A percentile compares a stretch with the other conserved stretches of the same genome.
phyloP scores from a whole-genome alignment of 164 flowering plant genomes.

The Dillenia turbinata region DNA sequence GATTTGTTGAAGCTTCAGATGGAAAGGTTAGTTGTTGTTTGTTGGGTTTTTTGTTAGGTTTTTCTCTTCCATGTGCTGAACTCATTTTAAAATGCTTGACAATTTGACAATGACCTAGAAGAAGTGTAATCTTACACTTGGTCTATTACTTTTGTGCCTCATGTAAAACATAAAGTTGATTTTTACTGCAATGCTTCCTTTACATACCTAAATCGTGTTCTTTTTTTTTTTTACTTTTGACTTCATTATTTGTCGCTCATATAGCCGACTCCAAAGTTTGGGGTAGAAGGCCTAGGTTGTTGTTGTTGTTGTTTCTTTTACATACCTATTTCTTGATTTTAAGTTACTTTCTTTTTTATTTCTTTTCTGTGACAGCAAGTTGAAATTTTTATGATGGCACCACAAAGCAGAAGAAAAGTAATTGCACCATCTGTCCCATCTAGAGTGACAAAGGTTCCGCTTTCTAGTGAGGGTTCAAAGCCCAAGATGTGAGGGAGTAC shows the following conservation, averaged over 20 bases:
- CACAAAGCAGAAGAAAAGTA: constrained; percentile 85
- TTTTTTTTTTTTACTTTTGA: too few relatives aligned
- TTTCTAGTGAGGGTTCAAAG: not conserved
- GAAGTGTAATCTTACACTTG: not conserved
- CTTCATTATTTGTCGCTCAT: too few relatives aligned
- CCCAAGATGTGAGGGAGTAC: too few relatives aligned
- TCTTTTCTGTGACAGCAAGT: constrained; percentile 46
- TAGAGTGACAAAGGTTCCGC: not conserved
- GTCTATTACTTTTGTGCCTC: too few relatives aligned
- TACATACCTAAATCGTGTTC: too few relatives aligned
- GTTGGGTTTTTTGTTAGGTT: too few relatives aligned
- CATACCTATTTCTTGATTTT: not conserved
- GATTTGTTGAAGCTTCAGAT: constrained; percentile 75
- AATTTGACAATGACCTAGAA: not conserved
- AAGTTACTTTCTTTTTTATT: not conserved
- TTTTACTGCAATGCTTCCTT: too few relatives aligned
- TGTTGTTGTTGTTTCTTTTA: too few relatives aligned
- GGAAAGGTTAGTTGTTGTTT: constrained; percentile 60
- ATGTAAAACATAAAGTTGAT: too few relatives aligned
- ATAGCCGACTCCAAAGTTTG: too few relatives aligned
- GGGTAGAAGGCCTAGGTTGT: too few relatives aligned
- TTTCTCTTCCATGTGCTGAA: too few relatives aligned
- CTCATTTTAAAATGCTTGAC: not conserved
- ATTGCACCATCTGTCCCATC: not conserved
- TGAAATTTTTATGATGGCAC: constrained; percentile 62